Percentiles rank a stretch among this genome's conserved stretches.
phyloP scores from a whole-genome alignment of 2,329 filamentous ascomycete genomes.

The Aureobasidium sp. region DNA sequence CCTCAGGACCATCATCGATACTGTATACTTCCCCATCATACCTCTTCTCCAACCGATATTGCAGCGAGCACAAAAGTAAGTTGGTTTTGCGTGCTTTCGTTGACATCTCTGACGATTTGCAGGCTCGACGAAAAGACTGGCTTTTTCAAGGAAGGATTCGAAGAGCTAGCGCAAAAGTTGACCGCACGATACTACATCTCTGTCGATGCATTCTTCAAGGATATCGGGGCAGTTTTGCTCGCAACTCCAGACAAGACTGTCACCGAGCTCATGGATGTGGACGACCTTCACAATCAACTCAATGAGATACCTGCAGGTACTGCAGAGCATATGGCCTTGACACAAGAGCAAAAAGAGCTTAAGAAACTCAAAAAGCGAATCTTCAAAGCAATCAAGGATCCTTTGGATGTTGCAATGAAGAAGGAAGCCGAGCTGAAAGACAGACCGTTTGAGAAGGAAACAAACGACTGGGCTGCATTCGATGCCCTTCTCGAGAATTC shows the following conservation, averaged over 20 bases:
- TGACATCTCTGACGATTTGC: constrained; percentile 31
- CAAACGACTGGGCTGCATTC: constrained; percentile 52
- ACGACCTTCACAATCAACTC: constrained; percentile 38
- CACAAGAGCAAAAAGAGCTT: constrained; percentile 66
- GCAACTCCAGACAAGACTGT: constrained; percentile 34
- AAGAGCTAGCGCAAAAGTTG: constrained; percentile 47
- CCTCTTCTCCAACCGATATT: constrained; percentile 70
- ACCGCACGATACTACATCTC: constrained; percentile 53
- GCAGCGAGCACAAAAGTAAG: constrained; percentile 75
- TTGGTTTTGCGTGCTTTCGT: constrained; percentile 23
- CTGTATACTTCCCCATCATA: constrained; percentile 83
- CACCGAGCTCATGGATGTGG: constrained; percentile 26
- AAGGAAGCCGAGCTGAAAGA: constrained; percentile 76
- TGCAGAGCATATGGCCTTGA: constrained; percentile 36
- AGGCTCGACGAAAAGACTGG: constrained; percentile 55
- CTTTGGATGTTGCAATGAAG: constrained; percentile 65
- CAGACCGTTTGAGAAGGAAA: constrained; percentile 60
- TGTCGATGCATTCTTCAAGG: constrained; percentile 53
- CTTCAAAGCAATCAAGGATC: constrained; percentile 71
- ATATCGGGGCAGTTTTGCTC: constrained; percentile 51
- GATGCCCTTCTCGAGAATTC: constrained; percentile 61
- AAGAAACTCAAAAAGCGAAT: constrained; percentile 85
- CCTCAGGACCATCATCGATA: constrained; percentile 74
- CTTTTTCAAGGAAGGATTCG: constrained; percentile 49
- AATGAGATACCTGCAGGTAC: constrained; percentile 30